Evolutionary conservation across 495 filamentous ascomycete genomes (phyloP).

Genomic region (Aspergillus coremiiformis): DNA sequence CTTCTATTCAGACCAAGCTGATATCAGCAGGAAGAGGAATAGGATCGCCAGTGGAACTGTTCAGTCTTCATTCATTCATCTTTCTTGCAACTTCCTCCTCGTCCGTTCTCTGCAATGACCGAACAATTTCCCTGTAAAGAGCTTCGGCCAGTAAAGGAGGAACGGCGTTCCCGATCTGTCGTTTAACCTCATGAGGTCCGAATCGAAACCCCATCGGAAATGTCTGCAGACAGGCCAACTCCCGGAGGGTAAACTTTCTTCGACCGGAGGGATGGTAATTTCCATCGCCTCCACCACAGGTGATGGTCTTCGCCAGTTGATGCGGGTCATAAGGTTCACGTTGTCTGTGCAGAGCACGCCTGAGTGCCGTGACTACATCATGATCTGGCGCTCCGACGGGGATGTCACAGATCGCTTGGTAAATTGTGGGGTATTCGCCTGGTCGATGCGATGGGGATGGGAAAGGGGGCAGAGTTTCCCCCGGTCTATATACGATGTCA

Average conservation of each 20-base stretch:
- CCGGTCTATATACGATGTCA: constrained; percentile 46
- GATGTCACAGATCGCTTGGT: constrained; percentile 41
- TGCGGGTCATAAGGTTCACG: constrained; percentile 43
- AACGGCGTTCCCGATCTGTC: constrained; percentile 85
- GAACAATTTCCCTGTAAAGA: constrained; percentile 51
- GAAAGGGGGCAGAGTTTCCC: constrained; percentile 64
- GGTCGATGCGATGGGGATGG: constrained; percentile 57
- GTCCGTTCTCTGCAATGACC: constrained; percentile 53
- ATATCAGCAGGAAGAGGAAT: too few species aligned
- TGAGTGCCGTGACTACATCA: constrained; percentile 26
- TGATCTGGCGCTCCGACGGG: constrained; percentile 36
- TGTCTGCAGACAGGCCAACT: constrained; percentile 68
- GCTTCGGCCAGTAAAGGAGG: constrained; percentile 56
- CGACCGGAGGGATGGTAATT: constrained; percentile 62
- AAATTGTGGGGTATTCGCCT: constrained; percentile 37
- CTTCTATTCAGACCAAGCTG: too few species aligned
- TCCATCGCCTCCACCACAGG: constrained; percentile 57
- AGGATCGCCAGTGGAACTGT: too few species aligned
- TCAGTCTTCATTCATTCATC: not conserved
- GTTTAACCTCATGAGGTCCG: constrained; percentile 35
- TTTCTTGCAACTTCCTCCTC: constrained; percentile 17
- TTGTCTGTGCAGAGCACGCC: constrained; percentile 10
- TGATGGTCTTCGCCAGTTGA: constrained; percentile 54
- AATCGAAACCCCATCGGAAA: constrained; percentile 67
- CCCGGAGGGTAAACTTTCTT: constrained; percentile 61